Base-by-base conservation (phyloP, 305 asterid species). In the Fraxinus ornus region DNA sequence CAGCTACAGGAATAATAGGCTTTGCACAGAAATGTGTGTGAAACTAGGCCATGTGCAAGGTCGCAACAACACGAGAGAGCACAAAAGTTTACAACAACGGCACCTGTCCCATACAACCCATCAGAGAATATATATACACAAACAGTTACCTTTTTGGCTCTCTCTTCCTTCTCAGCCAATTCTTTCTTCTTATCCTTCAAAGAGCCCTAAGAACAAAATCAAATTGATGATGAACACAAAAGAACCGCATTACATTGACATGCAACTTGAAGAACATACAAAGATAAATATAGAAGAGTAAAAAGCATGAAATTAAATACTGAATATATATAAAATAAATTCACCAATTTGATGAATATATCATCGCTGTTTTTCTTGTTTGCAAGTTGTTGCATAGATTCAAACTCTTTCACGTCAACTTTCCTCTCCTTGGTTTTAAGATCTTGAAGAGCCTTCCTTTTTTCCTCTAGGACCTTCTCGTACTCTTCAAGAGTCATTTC, bases 401-500 rank as follows among this genome's bases (percentile, higher is more conserved):
- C 94, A 85, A 95, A 94, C 85, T 80, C 98, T 83, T 91, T 91
- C 35, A 79, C 81, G 81, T 95, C 98, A 75, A 95, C 97, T 86
- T 94, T 95, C 91, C 98, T 92, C 83, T 86, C 95, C 89, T 93
- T 93, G 35, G 92, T 78, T 81, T 90, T 94, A 60, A 85, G 91
- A 82, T 89, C 86, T 72, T 83, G 91, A 89, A 94, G 86, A 73
- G 95, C 90, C 87, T 95, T 92, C 83, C 97, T 88, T 87, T 92
- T 94, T 87, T 92, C 98, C 83, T 92, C 97, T 49, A 89, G 90
- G 86, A 95, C 86, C 90, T 91, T 95, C 89, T 92, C 97, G 75
- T 93, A 93, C 89, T 95, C 98, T 86, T 91, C 98, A 80, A 95
- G 91, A 15, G 98, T 95, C 98, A 95, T 95, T 86, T 93, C 97